Evolutionary conservation across 495 filamentous ascomycete genomes (phyloP), one percentile per base, ranked within the genome.

Genomic region (Darksidea phi): DNA sequence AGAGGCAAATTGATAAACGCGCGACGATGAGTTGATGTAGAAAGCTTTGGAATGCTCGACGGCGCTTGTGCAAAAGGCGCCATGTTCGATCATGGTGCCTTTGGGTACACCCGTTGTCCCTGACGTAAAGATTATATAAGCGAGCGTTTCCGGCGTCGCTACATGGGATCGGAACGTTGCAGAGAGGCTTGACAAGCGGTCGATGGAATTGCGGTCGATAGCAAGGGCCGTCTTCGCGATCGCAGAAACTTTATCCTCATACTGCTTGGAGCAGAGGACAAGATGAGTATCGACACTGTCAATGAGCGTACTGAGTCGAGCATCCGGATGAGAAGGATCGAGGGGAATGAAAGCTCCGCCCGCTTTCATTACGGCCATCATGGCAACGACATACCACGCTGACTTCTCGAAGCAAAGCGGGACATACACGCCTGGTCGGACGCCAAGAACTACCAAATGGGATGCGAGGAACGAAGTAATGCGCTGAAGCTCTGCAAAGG

Each of bases 331-430:
- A 8, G 24, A 52, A n/a, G 66, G 53, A 28, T 65, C 66, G 13
- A 68, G 42, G 3, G 66, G 47, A 26, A 78, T 57, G 18, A 34
- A 42, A 24, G 63, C 64, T 17, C 67, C 72, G 2, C 75, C 76
- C 1, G 75, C 72, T 49, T 73, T 72, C 51, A 77, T 52, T 43
- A 74, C 68, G 1, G 72, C 76, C 2, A 77, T 64, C 43, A 75
- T 70, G 13, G 73, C 69, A 12, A 79, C 74, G 1, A 72, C 54
- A n/a, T 68, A 63, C 75, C 74, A 80, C 63, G 57, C 68, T 12
- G 75, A 77, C 57, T 79, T 80, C 36, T 82, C 76, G 41, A 84
- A 84, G 58, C 77, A 81, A 23, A 82, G 71, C 2, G 76, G 77
- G 42, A 86, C 79, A 18, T 78, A 70, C 20, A 64, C 67, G 67